Conservation (phyloP, 2,329 filamentous ascomycete species). For the Shiraia bambusicola region DNA sequence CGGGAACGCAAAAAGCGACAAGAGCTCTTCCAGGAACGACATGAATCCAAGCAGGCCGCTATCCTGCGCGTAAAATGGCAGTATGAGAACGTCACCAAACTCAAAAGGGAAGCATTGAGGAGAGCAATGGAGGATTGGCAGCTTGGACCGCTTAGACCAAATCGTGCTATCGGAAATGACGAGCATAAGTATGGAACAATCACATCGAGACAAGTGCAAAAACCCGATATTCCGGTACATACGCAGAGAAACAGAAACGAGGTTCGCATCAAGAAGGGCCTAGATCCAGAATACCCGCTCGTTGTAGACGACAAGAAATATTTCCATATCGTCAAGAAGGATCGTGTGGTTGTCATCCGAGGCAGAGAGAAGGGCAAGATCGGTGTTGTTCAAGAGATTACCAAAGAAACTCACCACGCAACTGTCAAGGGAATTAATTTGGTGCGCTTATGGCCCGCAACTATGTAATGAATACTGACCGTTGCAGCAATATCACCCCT, state of each 20-base stretch:
- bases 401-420: conserved; percentile 36
- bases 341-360: conserved; percentile 79
- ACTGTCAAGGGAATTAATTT: conserved; percentile 45
- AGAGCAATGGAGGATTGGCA: conserved; percentile 74
- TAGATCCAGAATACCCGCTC: conserved; percentile 27
- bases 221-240: conserved; percentile 44
- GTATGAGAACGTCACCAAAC: conserved; percentile 22
- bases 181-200: conserved; percentile 63
- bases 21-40: conserved; percentile 28
- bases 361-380: conserved; percentile 84
- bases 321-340: conserved; percentile 54
- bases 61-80: conserved; percentile 23
- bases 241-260: conserved; percentile 29
- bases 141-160: conserved; percentile 75
- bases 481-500: conserved; percentile 44
- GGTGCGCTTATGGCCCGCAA: conserved; percentile 19
- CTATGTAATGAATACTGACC: conserved; percentile 1
- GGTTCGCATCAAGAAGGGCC: conserved; percentile 20
- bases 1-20: conserved; percentile 27
- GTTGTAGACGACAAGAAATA: conserved; percentile 33
- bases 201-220: conserved; percentile 26
- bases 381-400: conserved; percentile 65
- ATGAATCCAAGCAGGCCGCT: conserved; percentile 30
- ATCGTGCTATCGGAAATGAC: conserved; percentile 65
- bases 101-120: conserved; percentile 53